phyloP scores from a whole-genome alignment of 352 stramenopile species.

The Saprolegnia parasitica region DNA sequence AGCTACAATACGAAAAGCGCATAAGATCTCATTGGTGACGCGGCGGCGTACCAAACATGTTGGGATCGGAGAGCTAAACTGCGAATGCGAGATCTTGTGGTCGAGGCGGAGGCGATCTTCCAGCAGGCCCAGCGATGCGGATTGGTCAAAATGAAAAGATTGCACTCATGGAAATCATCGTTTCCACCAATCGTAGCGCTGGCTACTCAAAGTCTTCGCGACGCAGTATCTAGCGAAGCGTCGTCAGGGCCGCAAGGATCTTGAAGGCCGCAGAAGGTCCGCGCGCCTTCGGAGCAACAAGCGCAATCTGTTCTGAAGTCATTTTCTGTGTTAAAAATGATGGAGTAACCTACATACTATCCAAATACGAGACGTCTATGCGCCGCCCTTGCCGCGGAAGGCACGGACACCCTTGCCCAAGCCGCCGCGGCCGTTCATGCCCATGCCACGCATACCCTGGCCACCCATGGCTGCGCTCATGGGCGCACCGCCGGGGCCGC shows the following conservation, averaged over 20 bases:
- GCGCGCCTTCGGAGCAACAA: too few species aligned
- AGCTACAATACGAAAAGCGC: slow-evolving; percentile 3
- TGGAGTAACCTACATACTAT: slow-evolving; percentile 27
- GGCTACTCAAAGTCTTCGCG: too few species aligned
- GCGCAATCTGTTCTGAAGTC: neutral
- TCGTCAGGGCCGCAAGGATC: too few species aligned
- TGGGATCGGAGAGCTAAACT: too few species aligned
- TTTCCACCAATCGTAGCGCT: too few species aligned
- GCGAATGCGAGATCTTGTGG: too few species aligned
- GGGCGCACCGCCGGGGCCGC: slow-evolving; percentile 47
- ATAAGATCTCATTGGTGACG: neutral
- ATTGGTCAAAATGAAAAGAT: too few species aligned
- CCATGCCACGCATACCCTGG: slow-evolving; percentile 89
- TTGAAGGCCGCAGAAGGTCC: too few species aligned
- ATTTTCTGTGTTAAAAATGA: slow-evolving; percentile 15
- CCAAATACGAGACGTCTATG: slow-evolving; percentile 30
- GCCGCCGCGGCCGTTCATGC: slow-evolving; percentile 56
- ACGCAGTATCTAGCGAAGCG: too few species aligned
- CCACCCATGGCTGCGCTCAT: slow-evolving; percentile 90
- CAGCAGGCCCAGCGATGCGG: too few species aligned
- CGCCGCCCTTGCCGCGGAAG: slow-evolving; percentile 71
- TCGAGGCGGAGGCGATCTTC: too few species aligned
- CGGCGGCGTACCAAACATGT: slow-evolving; percentile 23
- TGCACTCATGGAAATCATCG: too few species aligned
- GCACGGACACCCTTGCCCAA: slow-evolving; percentile 73